Evolutionary conservation across 306 rosid genomes (phyloP).

Genomic region (Prunus padus): DNA sequence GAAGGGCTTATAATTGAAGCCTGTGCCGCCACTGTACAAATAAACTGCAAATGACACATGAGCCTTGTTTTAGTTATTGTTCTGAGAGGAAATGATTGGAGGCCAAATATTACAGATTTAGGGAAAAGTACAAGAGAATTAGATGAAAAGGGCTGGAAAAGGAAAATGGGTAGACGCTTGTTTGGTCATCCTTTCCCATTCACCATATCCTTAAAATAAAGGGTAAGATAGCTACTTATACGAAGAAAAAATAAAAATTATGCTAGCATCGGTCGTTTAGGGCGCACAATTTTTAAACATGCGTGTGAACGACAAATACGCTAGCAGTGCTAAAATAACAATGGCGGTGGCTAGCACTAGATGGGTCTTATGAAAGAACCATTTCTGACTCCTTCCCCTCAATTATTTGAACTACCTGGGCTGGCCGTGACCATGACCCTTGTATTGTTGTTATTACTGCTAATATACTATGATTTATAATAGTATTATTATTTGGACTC

Average conservation of each 20-base stretch:
- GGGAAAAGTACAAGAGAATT: conserved; percentile 25
- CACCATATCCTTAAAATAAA: conserved; percentile 34
- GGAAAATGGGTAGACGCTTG: conserved; percentile 27
- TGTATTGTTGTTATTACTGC: conserved; percentile 19
- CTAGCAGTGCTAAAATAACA: no score
- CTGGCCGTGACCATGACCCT: conserved; percentile 48
- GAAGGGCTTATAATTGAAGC: conserved; percentile 6
- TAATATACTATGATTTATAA: neutral
- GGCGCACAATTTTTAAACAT: no score
- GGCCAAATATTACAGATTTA: conserved; percentile 16
- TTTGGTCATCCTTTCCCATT: conserved; percentile 36
- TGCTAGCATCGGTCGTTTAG: no score
- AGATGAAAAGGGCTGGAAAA: conserved; percentile 22
- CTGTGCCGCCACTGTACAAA: conserved; percentile 34
- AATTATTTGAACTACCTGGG: conserved; percentile 52
- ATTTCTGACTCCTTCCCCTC: conserved; percentile 43
- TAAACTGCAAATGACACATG: conserved; percentile 45
- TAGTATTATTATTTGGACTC: conserved; percentile 14
- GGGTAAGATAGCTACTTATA: conserved; percentile 32
- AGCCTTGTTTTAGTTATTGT: conserved; percentile 26
- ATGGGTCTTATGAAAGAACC: conserved; percentile 45
- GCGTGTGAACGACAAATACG: no score
- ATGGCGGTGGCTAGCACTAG: conserved; percentile 18
- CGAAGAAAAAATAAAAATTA: neutral
- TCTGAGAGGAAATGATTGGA: conserved; percentile 37